Base-by-base conservation (phyloP, 208 protist genomes). In the Plasmodiophora brassicae region DNA sequence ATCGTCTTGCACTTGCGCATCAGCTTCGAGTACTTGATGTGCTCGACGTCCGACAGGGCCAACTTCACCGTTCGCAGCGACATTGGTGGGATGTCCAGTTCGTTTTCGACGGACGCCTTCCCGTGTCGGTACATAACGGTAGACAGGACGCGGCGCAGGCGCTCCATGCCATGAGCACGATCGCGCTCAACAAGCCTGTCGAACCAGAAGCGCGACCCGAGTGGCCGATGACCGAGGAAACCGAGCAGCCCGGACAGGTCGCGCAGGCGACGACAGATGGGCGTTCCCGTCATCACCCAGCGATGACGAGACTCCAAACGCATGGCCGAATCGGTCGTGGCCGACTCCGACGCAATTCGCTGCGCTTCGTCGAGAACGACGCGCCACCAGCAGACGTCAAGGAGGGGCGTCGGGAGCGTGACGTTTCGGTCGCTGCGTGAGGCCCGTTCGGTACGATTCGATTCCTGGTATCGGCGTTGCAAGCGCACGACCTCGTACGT, bases 281-380 rank as follows among this genome's bases (percentile, higher is more conserved):
- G 65, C 14, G 65, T 78, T 32, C 65, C 65, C 32, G 65, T 36
- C 20, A 78, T 38, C 32, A 78, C n/a, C 65, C 65, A 78, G n/a
- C 65, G 65, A 8, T 44, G 20, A 38, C 41, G 5, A n/a, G 65
- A 5, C 5, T 5, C 20, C 20, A 78, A 32, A 32, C 65, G 41
- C 5, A 5, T n/a, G 20, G 65, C 65, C n/a, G 65, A 5, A 38
- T 78, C n/a, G 5, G 65, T 78, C 5, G n/a, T 32, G 65, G 14
- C 65, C 5, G 65, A 78, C 41, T 78, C 65, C n/a, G 14, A 5
- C 20, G 65, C n/a, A 32, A 78, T 32, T 38, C n/a, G 5, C n/a
- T 78, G 65, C 5, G 65, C 65, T 78, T 78, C 65, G n/a, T 78
- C 65, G n/a, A 78, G 65, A 36, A 78, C 65, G n/a, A 78, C n/a